A percentile compares a stretch with the other conserved stretches of the same genome.
Conservation (phyloP, 2,329 filamentous ascomycete genomes). For the Aspergillus pseudonomiae region DNA sequence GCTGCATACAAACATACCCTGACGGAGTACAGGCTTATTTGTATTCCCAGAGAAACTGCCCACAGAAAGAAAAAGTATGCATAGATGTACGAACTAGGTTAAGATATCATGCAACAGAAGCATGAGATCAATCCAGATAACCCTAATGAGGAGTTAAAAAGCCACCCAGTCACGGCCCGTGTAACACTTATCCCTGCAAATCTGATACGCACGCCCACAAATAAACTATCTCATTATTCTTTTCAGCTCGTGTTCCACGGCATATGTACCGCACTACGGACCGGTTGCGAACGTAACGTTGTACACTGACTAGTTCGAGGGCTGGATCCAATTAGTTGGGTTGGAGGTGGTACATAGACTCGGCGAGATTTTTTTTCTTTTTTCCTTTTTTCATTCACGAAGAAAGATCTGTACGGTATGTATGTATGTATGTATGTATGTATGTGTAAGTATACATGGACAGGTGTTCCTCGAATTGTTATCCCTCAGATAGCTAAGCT, state of each 20-base stretch:
- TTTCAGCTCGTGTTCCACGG: background rate
- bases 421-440: background rate
- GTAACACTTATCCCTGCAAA: background rate
- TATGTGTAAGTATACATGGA: background rate
- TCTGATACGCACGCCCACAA: constrained; percentile 1
- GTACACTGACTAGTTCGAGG: background rate
- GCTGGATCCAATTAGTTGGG: background rate
- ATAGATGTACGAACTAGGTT: background rate
- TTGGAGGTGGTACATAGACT: background rate
- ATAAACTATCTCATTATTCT: background rate
- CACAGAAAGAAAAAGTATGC: background rate
- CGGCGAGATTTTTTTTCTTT: no score
- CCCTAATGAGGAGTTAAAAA: background rate
- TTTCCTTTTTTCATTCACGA: background rate
- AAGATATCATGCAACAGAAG: background rate
- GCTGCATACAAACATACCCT: background rate
- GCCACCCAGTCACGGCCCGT: background rate
- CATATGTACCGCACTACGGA: background rate
- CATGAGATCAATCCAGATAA: background rate
- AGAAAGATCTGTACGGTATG: background rate
- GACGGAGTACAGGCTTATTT: background rate
- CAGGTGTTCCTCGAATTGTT: background rate
- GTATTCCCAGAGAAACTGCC: background rate
- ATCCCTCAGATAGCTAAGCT: background rate
- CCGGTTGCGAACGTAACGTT: background rate